Evolutionary conservation across 2,329 filamentous ascomycete species (phyloP).

Genomic region (Alternaria brassicicola): DNA sequence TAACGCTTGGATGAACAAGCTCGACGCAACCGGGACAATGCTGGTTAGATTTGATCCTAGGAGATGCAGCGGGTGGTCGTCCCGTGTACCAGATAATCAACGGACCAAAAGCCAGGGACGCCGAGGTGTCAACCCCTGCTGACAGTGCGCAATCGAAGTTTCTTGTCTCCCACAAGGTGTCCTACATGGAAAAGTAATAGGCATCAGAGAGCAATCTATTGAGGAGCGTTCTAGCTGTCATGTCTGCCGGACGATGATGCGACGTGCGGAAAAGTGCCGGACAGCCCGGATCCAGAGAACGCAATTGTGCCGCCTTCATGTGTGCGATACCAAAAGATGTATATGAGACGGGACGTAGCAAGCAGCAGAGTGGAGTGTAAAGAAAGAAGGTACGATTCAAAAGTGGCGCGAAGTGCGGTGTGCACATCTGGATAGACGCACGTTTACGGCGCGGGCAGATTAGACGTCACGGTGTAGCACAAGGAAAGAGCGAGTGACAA

Average conservation of each 20-base stretch:
- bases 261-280: not conserved
- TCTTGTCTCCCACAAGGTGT: not conserved
- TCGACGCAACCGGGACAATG: constrained; percentile 2
- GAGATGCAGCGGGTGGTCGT: constrained; percentile 3
- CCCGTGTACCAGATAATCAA: not conserved
- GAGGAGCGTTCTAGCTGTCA: not conserved
- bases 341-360: not conserved
- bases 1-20: not conserved
- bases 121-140: not conserved
- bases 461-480: not conserved
- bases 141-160: not conserved
- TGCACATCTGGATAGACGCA: not conserved
- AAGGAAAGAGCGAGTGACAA: not conserved
- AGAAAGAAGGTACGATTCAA: not conserved
- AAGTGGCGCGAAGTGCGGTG: not conserved
- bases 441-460: not conserved
- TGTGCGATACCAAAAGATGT: not conserved
- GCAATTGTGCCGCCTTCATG: not conserved
- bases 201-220: not conserved
- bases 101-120: not conserved
- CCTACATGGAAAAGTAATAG: not conserved
- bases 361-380: not conserved
- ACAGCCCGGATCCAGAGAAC: not conserved
- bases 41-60: not conserved
- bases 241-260: not conserved